Conservation (phyloP, 208 protist species). For the Crithidia brevicula region DNA sequence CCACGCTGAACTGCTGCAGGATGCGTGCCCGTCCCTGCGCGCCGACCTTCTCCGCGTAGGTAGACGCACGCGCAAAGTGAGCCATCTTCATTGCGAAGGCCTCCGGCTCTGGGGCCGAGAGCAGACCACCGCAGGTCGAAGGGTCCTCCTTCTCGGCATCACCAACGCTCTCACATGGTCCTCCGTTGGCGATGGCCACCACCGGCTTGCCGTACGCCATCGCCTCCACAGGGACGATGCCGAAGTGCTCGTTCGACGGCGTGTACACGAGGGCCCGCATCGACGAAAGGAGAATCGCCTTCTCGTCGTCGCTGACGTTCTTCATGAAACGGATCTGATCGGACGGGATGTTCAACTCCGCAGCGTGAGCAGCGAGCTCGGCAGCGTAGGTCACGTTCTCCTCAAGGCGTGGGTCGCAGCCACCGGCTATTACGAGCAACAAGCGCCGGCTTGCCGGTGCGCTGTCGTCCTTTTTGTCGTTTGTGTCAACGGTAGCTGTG, state of each 20-base stretch:
- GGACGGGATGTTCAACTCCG: constrained; percentile 28
- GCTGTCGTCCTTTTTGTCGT: background rate
- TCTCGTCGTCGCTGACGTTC: constrained; percentile 81
- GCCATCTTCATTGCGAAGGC: constrained; percentile 70
- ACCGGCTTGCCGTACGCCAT: constrained; percentile 84
- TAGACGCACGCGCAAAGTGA: constrained; percentile 37
- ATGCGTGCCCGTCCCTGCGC: constrained; percentile 50
- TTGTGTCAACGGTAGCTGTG: background rate
- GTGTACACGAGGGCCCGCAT: constrained; percentile 93
- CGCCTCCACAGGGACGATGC: constrained; percentile 92
- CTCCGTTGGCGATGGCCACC: constrained; percentile 92
- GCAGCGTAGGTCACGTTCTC: constrained; percentile 88
- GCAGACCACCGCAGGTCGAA: constrained; percentile 43
- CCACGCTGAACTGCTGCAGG: constrained; percentile 46
- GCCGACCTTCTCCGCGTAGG: constrained; percentile 38
- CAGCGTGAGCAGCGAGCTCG: constrained; percentile 67
- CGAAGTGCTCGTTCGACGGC: constrained; percentile 96
- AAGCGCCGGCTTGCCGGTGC: constrained; percentile 2
- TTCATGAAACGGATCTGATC: constrained; percentile 72
- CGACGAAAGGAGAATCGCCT: constrained; percentile 70
- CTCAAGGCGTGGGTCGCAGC: constrained; percentile 69
- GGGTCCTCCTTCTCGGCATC: constrained; percentile 30
- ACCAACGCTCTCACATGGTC: constrained; percentile 91
- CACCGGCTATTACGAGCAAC: constrained; percentile 87
- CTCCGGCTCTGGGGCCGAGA: constrained; percentile 59